Base-by-base conservation (phyloP, 495 filamentous ascomycete species). In the Cladorrhinum samala region DNA sequence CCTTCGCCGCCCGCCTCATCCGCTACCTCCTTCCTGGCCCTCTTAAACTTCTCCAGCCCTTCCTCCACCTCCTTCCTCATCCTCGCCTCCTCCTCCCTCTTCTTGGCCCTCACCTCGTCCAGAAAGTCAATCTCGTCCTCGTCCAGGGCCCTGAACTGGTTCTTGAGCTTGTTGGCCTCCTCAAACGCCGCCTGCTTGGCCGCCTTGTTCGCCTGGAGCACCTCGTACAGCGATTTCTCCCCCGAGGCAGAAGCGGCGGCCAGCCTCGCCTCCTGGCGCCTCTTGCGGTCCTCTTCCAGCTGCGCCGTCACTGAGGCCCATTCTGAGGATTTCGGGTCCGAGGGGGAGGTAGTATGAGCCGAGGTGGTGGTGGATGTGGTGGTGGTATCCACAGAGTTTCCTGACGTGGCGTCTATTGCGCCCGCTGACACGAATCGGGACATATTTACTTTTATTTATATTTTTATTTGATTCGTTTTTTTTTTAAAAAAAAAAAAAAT, bases 171-270 rank as follows among this genome's bases (percentile, higher is more conserved):
- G 52, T 81, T 81, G 57, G 87, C 85, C 69, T 98, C 94, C 68
- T 96, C 92, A 68, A 96, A 95, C 46, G 89, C 90, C 62, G 95
- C 91, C 72, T 97, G 90, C 69, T 97, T 97, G 57, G 89, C 89
- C 65, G 87, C 90, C 83, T 97, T 97, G 66, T 97, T 97, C 50
- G 85, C 87, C 72, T 97, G 84, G 46, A 98, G 70, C 5, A 92
- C 81, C 44, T 96, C 93, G 66, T 76, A 98, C 36, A 98, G 76
- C 45, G 83, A 87, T 72, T 83, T 88, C 17, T 86, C 86, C 30
- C 30, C 59, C 13, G 71, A 77, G 43, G 79, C 70, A n/a, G 21
- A 20, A 9, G 21, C 21, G 14, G 23, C 45, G 4, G 7, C 14
- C 14, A 16, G 13, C 54, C 83, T 79, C 44, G 72, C 68, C 1